Evolutionary conservation across 2,329 filamentous ascomycete species (phyloP).

Genomic region (Aspergillus pseudoglaucus): DNA sequence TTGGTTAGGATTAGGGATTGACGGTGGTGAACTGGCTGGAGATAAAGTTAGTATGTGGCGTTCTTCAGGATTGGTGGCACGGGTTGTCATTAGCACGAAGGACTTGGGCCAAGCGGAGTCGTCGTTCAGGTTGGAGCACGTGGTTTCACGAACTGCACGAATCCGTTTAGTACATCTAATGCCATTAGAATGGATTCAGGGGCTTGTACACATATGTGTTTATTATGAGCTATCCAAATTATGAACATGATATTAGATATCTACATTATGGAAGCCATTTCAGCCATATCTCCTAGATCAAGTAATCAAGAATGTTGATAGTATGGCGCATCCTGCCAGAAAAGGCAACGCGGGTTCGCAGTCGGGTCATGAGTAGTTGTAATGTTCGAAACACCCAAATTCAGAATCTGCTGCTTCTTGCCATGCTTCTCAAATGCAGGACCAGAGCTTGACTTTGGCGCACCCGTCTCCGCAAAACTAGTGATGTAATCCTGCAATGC

Average conservation of each 20-base stretch:
- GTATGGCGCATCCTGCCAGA: conserved; percentile 49
- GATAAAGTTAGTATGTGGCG: too few relatives aligned
- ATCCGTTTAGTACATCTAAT: too few relatives aligned
- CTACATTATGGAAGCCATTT: not conserved
- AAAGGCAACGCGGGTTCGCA: conserved; percentile 45
- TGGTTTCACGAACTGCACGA: too few relatives aligned
- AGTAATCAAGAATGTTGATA: conserved; percentile 4
- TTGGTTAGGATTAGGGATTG: too few relatives aligned
- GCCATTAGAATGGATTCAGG: too few relatives aligned
- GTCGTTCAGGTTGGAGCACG: too few relatives aligned
- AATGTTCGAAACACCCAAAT: conserved; percentile 39
- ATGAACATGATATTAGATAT: not conserved
- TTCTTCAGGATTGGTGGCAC: too few relatives aligned
- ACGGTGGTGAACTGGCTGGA: too few relatives aligned
- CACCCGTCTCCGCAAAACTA: conserved; percentile 30
- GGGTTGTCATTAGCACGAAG: too few relatives aligned
- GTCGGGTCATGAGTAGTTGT: conserved; percentile 39
- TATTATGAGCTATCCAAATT: too few relatives aligned
- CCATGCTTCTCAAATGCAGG: conserved; percentile 45
- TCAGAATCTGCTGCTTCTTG: conserved; percentile 36
- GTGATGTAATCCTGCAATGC: conserved; percentile 34
- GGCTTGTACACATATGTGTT: too few relatives aligned
- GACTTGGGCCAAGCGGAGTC: too few relatives aligned
- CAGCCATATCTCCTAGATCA: not conserved
- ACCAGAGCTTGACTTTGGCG: conserved; percentile 28